Conservation (phyloP, 805 yeast genomes). For the Kuraishia molischiana region DNA sequence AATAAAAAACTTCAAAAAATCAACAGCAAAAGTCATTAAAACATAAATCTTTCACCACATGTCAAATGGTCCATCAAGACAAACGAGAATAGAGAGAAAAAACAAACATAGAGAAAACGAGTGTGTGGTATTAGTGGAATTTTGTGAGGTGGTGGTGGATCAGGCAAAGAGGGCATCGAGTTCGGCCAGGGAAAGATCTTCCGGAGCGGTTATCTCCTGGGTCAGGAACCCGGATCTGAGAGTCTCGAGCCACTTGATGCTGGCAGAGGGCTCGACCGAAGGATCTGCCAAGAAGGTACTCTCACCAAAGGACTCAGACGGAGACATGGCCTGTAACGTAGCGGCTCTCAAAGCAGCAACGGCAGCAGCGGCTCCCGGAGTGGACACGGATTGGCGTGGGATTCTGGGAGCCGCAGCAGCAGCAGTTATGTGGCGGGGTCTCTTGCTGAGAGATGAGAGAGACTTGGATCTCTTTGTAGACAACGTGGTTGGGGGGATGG, state of each 20-base stretch:
- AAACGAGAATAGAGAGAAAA: too few relatives aligned
- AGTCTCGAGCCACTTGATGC: constrained; percentile 62
- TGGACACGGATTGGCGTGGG: constrained; percentile 49
- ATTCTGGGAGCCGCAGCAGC: constrained; percentile 81
- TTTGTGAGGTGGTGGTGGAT: too few relatives aligned
- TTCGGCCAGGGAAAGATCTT: constrained; percentile 66
- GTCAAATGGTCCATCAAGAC: too few relatives aligned
- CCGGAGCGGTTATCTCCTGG: constrained; percentile 74
- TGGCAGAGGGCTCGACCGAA: constrained; percentile 25
- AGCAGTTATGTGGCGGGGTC: constrained; percentile 47
- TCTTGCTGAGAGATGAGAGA: constrained; percentile 49
- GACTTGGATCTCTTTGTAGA: constrained; percentile 49
- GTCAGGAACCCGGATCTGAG: constrained; percentile 69
- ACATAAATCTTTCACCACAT: too few relatives aligned
- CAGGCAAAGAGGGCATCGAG: constrained; percentile 37
- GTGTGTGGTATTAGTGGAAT: too few relatives aligned
- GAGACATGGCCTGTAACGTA: constrained; percentile 40
- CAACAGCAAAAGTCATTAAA: too few relatives aligned
- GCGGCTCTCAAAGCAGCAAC: constrained; percentile 69
- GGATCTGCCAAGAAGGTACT: constrained; percentile 23
- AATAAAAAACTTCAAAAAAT: too few relatives aligned
- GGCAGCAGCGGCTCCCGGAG: constrained; percentile 61
- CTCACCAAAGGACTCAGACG: constrained; percentile 23
- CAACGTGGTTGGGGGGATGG: background rate
- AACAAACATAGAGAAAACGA: too few relatives aligned